Percentiles rank a stretch among this genome's conserved stretches.
Evolutionary conservation across 176 grass and related monocot species (phyloP).

Genomic region (Hordeum vulgare): DNA sequence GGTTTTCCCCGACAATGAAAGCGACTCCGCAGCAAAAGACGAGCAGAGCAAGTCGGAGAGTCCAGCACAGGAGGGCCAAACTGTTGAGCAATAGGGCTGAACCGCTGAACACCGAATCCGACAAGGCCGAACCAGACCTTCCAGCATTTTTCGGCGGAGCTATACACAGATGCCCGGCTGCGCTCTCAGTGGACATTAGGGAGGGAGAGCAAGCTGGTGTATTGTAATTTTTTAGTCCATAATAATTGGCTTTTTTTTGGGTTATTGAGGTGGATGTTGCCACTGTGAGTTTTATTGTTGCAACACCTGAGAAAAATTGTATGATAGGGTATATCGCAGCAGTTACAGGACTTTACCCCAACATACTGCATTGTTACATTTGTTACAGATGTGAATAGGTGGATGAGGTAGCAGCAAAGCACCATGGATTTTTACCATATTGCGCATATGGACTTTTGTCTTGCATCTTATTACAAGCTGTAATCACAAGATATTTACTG

Average conservation of each 20-base stretch:
- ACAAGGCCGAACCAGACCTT: neutral
- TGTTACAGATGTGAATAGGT: conserved; percentile 1
- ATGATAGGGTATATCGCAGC: conserved; percentile 36
- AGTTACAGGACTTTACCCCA: conserved; percentile 6
- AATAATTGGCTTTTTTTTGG: conserved; percentile 26
- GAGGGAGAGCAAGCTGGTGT: conserved; percentile 31
- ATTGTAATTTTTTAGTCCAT: conserved; percentile 32
- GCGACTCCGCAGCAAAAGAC: neutral
- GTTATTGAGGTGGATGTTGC: conserved; percentile 26
- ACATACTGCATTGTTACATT: neutral
- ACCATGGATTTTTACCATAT: neutral
- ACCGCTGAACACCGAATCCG: neutral
- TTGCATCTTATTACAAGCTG: conserved; percentile 5
- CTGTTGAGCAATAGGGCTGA: conserved; percentile 16
- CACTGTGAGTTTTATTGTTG: conserved; percentile 23
- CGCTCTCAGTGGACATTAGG: conserved; percentile 5
- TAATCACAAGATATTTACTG: neutral
- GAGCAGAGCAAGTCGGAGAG: conserved; percentile 25
- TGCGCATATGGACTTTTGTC: neutral
- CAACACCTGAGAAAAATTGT: conserved; percentile 29
- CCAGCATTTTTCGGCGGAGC: neutral
- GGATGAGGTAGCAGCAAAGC: conserved; percentile 6
- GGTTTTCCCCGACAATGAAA: conserved; percentile 54
- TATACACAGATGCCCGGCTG: conserved; percentile 22
- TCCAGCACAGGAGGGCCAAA: conserved; percentile 10